Conservation (phyloP, 225 moss, liverwort and hornwort species). For the Polytrichum commune region DNA sequence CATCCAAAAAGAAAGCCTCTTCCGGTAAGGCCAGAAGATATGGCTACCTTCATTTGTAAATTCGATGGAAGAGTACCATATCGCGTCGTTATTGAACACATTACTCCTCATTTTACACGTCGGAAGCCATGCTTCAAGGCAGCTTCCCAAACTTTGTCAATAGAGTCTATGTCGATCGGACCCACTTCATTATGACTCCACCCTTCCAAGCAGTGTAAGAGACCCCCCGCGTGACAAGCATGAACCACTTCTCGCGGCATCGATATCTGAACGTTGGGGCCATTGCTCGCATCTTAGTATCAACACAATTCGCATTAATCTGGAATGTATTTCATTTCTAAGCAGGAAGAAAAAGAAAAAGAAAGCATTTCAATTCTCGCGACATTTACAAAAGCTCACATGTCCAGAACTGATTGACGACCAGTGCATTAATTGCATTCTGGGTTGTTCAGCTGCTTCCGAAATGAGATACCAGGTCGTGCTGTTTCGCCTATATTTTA, state of each 20-base stretch:
- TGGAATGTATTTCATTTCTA: not conserved
- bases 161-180: conserved; percentile 18
- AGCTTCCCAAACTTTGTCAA: conserved; percentile 35
- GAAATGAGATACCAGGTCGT: no score
- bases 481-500: no score
- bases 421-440: no score
- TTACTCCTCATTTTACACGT: conserved; percentile 3
- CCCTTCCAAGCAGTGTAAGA: conserved; percentile 46
- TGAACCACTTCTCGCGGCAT: conserved; percentile 42
- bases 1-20: no score
- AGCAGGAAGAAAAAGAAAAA: not conserved
- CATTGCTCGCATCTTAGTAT: not conserved
- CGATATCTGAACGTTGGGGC: conserved; percentile 14
- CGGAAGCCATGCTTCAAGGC: conserved; percentile 51
- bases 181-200: conserved; percentile 64
- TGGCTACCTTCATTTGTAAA: no score
- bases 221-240: conserved; percentile 49
- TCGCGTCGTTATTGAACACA: no score
- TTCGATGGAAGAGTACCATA: no score
- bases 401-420: no score
- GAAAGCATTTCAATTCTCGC: no score
- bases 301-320: not conserved
- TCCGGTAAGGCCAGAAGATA: no score
- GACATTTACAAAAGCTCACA: no score
- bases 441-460: no score